phyloP scores from a whole-genome alignment of 176 grass and related monocot genomes.

The Ananas comosus region DNA sequence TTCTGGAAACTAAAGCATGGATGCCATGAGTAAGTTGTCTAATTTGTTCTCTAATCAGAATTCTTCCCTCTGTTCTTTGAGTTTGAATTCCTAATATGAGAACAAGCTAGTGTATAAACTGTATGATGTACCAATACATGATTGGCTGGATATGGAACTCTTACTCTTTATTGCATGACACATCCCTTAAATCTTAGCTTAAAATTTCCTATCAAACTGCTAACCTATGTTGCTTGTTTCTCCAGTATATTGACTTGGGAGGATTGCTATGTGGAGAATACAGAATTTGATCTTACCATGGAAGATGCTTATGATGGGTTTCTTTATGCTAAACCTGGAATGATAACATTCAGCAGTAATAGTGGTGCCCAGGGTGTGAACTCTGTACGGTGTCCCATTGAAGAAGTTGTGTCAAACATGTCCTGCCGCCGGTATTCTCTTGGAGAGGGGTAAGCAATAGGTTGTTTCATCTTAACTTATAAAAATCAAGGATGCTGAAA shows the following conservation, averaged over 20 bases:
- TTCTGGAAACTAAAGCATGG: slow-evolving; percentile 46
- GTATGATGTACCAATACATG: too few relatives aligned
- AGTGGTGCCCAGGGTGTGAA: slow-evolving; percentile 25
- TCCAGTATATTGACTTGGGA: slow-evolving; percentile 59
- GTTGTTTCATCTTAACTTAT: neutral
- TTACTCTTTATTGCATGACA: neutral
- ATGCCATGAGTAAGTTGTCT: slow-evolving; percentile 30
- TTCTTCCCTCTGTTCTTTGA: neutral
- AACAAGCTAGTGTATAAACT: neutral
- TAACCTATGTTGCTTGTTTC: slow-evolving; percentile 15
- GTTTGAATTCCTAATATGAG: neutral
- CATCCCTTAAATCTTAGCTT: neutral
- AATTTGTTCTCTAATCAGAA: slow-evolving; percentile 4
- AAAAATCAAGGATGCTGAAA: slow-evolving; percentile 2
- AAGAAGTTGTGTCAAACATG: slow-evolving; percentile 39
- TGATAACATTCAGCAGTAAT: slow-evolving; percentile 18
- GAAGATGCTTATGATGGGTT: slow-evolving; percentile 14
- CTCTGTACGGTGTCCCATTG: slow-evolving; percentile 24
- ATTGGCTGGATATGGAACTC: too few relatives aligned
- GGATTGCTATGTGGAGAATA: slow-evolving; percentile 39
- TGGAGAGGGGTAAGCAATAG: slow-evolving; percentile 58
- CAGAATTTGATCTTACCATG: neutral
- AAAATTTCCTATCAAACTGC: slow-evolving; percentile 3
- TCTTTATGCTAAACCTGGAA: slow-evolving; percentile 13
- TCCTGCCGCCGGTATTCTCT: slow-evolving; percentile 34